A percentile compares a stretch with the other conserved stretches of the same genome.
phyloP scores from a whole-genome alignment of 129 eudicot genomes.

The Oenanthe sinensis region DNA sequence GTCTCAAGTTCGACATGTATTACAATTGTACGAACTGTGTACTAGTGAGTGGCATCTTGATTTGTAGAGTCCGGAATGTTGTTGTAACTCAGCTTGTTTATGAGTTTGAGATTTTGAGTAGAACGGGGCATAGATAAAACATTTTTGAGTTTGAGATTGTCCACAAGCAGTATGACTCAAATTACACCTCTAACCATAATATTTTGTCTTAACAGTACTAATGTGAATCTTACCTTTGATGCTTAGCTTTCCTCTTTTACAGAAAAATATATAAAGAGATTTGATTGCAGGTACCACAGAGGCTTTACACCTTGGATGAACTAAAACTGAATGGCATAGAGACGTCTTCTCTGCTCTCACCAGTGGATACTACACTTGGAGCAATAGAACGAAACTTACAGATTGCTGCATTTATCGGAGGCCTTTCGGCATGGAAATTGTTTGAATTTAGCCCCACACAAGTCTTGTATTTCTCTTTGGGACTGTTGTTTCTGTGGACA shows the following conservation, averaged over 20 bases:
- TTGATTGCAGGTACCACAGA: conserved; percentile 74
- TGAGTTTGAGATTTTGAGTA: not conserved
- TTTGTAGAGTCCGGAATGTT: too few relatives aligned
- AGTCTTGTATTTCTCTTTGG: conserved; percentile 51
- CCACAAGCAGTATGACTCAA: not conserved
- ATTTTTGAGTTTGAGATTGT: not conserved
- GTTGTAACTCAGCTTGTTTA: not conserved
- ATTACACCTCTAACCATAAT: not conserved
- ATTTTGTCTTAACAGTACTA: not conserved
- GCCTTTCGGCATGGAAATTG: conserved; percentile 65
- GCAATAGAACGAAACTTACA: conserved; percentile 62
- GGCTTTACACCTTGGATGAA: conserved; percentile 73
- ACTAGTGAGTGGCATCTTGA: too few relatives aligned
- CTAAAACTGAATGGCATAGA: conserved; percentile 78
- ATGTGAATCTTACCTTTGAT: not conserved
- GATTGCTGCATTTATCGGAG: conserved; percentile 64
- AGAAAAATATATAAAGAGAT: not conserved
- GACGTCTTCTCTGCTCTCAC: conserved; percentile 61
- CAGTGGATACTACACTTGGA: conserved; percentile 75
- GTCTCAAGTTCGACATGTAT: too few relatives aligned
- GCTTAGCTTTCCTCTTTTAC: not conserved
- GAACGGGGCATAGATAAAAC: not conserved
- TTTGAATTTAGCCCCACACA: conserved; percentile 58
- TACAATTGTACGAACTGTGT: too few relatives aligned
- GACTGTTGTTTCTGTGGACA: conserved; percentile 61